phyloP scores from a whole-genome alignment of 2,329 filamentous ascomycete genomes.

The Tolypocladium paradoxum region DNA sequence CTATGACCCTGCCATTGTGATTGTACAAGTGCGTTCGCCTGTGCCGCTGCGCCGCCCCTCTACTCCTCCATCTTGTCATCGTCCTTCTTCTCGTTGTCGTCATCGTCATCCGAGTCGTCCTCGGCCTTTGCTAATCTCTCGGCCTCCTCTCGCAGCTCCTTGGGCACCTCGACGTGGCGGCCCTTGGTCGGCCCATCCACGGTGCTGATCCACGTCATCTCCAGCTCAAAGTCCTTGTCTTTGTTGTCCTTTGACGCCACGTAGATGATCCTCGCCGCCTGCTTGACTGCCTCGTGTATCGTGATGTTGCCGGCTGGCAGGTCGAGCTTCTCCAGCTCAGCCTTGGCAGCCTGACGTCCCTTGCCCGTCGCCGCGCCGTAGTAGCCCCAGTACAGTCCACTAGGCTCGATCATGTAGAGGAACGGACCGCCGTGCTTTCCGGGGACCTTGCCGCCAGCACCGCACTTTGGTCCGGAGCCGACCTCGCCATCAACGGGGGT shows the following conservation, averaged over 20 bases:
- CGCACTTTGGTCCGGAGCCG: constrained; percentile 64
- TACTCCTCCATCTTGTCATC: constrained; percentile 88
- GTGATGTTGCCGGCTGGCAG: constrained; percentile 66
- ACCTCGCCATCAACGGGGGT: constrained; percentile 83
- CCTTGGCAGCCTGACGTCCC: constrained; percentile 91
- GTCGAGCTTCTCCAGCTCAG: constrained; percentile 95
- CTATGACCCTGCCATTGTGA: constrained; percentile 23
- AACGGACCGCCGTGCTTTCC: constrained; percentile 78
- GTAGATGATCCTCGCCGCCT: constrained; percentile 95
- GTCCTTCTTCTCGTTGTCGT: constrained; percentile 50
- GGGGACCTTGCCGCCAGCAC: constrained; percentile 70
- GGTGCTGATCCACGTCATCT: constrained; percentile 96
- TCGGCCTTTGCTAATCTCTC: constrained; percentile 87
- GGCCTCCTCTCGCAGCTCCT: constrained; percentile 81
- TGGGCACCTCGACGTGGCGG: constrained; percentile 85
- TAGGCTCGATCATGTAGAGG: constrained; percentile 98
- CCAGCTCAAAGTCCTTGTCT: constrained; percentile 98
- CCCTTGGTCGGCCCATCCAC: constrained; percentile 82
- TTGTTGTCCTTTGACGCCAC: constrained; percentile 98
- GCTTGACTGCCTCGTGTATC: constrained; percentile 81
- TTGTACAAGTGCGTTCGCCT: constrained; percentile 20
- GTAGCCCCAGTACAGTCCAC: constrained; percentile 96
- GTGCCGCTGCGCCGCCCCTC: constrained; percentile 12
- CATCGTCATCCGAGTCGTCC: constrained; percentile 78
- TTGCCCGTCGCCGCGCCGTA: constrained; percentile 97